Evolutionary conservation across 768 basidiomycete genomes (phyloP).

Genomic region (Lactifluus subvellereus): DNA sequence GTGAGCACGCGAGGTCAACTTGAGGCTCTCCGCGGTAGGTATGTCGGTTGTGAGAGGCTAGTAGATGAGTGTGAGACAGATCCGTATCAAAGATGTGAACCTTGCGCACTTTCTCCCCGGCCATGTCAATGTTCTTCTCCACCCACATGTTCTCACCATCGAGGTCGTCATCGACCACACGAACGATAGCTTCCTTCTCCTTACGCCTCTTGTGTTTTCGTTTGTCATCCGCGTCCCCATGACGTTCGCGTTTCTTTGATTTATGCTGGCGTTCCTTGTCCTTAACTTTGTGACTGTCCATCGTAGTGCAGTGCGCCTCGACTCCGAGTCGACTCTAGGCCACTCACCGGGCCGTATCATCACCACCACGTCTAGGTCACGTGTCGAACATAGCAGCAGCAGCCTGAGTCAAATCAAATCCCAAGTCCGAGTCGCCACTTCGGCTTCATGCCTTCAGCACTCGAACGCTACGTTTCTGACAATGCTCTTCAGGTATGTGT

Average conservation of each 20-base stretch:
- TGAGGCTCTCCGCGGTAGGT: slow-evolving; percentile 67
- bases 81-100: slow-evolving; percentile 2
- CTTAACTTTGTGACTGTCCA: slow-evolving; percentile 34
- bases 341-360: background rate
- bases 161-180: slow-evolving; percentile 64
- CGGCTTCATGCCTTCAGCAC: slow-evolving; percentile 49
- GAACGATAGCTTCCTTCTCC: slow-evolving; percentile 38
- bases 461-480: slow-evolving; percentile 73
- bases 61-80: background rate
- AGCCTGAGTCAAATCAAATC: too few relatives aligned
- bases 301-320: background rate
- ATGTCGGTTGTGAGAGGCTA: slow-evolving; percentile 68
- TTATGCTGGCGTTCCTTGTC: slow-evolving; percentile 39
- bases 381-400: background rate
- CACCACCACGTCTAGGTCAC: background rate
- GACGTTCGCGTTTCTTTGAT: slow-evolving; percentile 51
- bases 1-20: slow-evolving; percentile 56
- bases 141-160: slow-evolving; percentile 77
- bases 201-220: slow-evolving; percentile 34
- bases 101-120: slow-evolving; percentile 60
- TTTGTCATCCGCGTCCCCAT: slow-evolving; percentile 38
- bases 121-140: slow-evolving; percentile 80
- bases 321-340: background rate
- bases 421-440: background rate
- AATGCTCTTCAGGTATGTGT: slow-evolving; percentile 62